A percentile compares a stretch with the other conserved stretches of the same genome.
Evolutionary conservation across 768 basidiomycete species (phyloP).

Genomic region (Amanita rubescens): DNA sequence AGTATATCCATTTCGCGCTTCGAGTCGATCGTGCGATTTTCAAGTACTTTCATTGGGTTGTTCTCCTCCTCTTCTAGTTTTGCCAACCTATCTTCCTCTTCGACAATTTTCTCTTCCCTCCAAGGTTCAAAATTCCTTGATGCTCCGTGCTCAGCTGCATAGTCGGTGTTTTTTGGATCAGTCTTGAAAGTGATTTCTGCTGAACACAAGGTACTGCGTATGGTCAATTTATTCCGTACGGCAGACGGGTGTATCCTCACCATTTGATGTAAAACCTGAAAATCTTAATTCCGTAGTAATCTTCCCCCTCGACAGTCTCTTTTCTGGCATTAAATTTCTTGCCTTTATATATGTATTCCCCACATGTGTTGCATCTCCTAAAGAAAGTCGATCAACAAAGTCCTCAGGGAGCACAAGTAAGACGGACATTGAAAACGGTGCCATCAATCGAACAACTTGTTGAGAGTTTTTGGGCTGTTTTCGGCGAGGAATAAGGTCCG

Average conservation of each 20-base stretch:
- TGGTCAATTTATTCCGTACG: constrained; percentile 1
- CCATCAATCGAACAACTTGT: constrained; percentile 98
- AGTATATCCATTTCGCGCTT: constrained; percentile 98
- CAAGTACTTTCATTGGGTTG: constrained; percentile 95
- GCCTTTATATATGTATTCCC: constrained; percentile 98
- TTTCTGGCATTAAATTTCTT: constrained; percentile 99
- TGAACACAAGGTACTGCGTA: constrained; percentile 79
- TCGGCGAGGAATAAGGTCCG: constrained; percentile 87
- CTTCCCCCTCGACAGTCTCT: constrained; percentile 95
- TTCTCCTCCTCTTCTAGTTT: constrained; percentile 89
- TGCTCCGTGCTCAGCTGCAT: constrained; percentile 90
- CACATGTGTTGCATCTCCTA: constrained; percentile 92
- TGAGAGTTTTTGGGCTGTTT: constrained; percentile 91
- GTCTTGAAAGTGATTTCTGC: constrained; percentile 99
- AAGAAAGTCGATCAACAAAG: not conserved
- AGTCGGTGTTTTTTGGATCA: constrained; percentile 96
- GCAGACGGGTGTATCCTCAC: constrained; percentile 30
- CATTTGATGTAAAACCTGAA: constrained; percentile 92
- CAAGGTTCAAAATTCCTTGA: constrained; percentile 98
- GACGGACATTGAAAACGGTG: constrained; percentile 92
- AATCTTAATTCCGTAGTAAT: constrained; percentile 98
- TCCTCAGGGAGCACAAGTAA: not conserved
- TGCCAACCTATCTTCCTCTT: constrained; percentile 80
- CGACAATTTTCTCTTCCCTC: constrained; percentile 72
- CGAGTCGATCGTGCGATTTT: constrained; percentile 86